Base-by-base conservation (phyloP, 2,329 filamentous ascomycete species). In the Phialophora macrospora region DNA sequence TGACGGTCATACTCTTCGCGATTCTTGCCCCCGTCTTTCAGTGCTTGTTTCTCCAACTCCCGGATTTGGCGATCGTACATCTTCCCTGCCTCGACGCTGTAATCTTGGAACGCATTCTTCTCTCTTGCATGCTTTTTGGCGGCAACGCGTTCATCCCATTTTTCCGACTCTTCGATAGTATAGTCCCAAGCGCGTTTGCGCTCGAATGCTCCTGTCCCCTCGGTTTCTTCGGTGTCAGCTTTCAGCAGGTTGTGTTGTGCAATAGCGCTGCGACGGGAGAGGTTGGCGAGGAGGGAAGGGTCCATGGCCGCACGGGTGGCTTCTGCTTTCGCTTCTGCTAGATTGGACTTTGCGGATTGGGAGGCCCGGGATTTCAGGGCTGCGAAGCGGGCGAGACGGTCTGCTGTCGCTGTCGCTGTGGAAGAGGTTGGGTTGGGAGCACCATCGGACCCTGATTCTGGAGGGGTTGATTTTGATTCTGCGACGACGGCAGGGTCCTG, bases 161-260 rank as follows among this genome's bases (percentile, higher is more conserved):
- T 87, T 80, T 97, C 95, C 72, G 88, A 91, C 80, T 99, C 95
- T 70, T 99, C 95, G 6, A 94, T 83, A 0, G 95, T 99, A 91
- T 95, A 99, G 80, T 98, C 95, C 95, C 95, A 99, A 1, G 95
- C 95, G 48, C 95, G 89, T 80, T 98, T 97, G 71, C 95, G 91
- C 83, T 99, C 95, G 75, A 98, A 99, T 11, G 68, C 70, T 4
- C 71, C 71, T 3, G 60, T 60, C 46, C 71, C 71, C 77, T 98
- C 95, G 62, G 91, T 92, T 20, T 91, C 92, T 77, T 93, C 91
- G 1, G 93, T 89, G 73, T 97, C 93, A 3, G 93, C 92, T 81
- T 97, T 97, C 51, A 97, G 85, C 0, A 99, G 87, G 75, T 98
- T 99, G 77, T 97, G 92, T 5, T 90, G 88, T 22, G 95, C 94